These are phyloP conservation scores for Penicillium arizonense DNA, from an alignment of 495 filamentous ascomycete genomes.

Conservation along the genomic window DNA sequence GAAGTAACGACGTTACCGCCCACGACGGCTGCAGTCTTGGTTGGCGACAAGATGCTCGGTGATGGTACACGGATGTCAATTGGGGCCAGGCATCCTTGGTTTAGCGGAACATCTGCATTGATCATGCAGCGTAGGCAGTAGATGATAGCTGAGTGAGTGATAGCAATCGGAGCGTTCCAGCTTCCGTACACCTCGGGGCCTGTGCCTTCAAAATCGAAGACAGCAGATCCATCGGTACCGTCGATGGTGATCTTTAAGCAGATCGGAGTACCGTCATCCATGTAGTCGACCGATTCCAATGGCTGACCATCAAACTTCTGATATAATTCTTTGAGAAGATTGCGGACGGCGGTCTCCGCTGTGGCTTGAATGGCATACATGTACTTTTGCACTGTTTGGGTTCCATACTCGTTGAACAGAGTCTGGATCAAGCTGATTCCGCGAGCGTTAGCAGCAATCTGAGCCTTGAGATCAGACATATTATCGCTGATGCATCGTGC, in stretches of 20 bases:
- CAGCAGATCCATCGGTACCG: constrained; percentile 76
- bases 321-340: constrained; percentile 76
- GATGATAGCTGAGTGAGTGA: constrained; percentile 94
- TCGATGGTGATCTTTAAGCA: constrained; percentile 82
- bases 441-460: constrained; percentile 94
- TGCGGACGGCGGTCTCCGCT: constrained; percentile 81
- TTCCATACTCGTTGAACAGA: constrained; percentile 86
- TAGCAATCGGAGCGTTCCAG: constrained; percentile 91
- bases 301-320: constrained; percentile 74
- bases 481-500: constrained; percentile 92
- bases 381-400: constrained; percentile 90
- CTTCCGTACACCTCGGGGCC: constrained; percentile 93
- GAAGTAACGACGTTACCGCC: constrained; percentile 93
- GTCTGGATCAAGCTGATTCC: constrained; percentile 86
- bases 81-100: constrained; percentile 91
- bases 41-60: constrained; percentile 80
- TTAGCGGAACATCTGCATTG: constrained; percentile 88
- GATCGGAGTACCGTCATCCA: constrained; percentile 97
- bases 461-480: constrained; percentile 92
- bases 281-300: constrained; percentile 84
- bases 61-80: constrained; percentile 84
- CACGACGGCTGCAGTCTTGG: constrained; percentile 85
- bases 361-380: constrained; percentile 94
- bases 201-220: constrained; percentile 85
- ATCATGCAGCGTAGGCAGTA: constrained; percentile 94